phyloP scores from a whole-genome alignment of 2,329 filamentous ascomycete species.

The Botryotinia calthae region DNA sequence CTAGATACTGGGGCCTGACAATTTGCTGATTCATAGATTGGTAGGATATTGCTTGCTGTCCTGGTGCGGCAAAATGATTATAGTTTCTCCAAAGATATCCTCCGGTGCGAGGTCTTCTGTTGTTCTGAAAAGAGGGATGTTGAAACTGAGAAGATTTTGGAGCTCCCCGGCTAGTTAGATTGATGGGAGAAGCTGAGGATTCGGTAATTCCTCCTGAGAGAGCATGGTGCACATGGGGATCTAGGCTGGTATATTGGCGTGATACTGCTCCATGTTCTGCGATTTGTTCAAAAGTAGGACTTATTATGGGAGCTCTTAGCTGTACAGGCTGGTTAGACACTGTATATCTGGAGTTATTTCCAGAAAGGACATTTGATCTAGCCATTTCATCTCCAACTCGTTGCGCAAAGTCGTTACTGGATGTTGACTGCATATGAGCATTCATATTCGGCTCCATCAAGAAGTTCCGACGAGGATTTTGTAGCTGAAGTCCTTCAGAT shows the following conservation, averaged over 20 bases:
- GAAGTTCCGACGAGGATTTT: rapidly evolving
- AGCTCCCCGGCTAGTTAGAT: neutral
- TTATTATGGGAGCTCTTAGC: neutral
- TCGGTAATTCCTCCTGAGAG: neutral
- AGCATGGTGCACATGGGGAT: rapidly evolving
- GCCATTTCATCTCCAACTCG: rapidly evolving
- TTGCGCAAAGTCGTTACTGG: rapidly evolving
- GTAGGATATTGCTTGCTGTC: neutral
- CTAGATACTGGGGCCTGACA: neutral
- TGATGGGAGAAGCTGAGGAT: no score
- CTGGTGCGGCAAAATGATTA: neutral
- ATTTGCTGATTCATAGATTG: neutral
- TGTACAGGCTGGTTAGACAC: neutral
- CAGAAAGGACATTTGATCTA: neutral
- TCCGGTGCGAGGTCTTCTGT: neutral
- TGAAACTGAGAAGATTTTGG: rapidly evolving
- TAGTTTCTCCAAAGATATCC: neutral
- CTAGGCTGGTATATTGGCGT: neutral
- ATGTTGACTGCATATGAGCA: rapidly evolving
- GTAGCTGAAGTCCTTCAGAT: rapidly evolving
- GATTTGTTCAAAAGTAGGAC: neutral
- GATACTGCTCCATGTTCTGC: neutral
- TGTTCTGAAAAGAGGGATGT: neutral
- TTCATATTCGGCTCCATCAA: no score
- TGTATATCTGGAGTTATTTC: no score